Percentiles rank a stretch among this genome's conserved stretches.
Evolutionary conservation across 345 rosid species (phyloP).

Genomic region (Ricinus communis): DNA sequence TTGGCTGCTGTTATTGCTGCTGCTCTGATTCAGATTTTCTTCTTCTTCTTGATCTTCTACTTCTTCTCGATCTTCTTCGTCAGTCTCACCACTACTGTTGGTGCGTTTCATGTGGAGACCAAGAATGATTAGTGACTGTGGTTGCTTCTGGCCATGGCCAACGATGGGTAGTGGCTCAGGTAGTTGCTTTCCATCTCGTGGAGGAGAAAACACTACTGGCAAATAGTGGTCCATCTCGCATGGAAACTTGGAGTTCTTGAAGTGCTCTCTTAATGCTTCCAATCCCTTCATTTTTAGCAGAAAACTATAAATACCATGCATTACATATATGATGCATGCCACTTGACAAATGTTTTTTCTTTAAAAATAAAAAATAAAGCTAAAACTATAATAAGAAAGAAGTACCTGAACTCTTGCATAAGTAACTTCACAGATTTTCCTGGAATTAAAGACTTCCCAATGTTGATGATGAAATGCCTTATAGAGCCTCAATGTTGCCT

Average conservation of each 20-base stretch:
- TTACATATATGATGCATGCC: too few species aligned
- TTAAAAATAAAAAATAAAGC: background rate
- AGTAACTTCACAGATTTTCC: constrained; percentile 84
- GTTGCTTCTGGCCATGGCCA: constrained; percentile 35
- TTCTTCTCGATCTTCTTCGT: constrained; percentile 7
- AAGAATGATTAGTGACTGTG: background rate
- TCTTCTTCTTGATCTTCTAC: background rate
- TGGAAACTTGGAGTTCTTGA: constrained; percentile 80
- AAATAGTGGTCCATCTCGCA: constrained; percentile 59
- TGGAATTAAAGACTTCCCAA: constrained; percentile 78
- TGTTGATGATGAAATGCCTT: constrained; percentile 73
- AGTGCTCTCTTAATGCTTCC: constrained; percentile 77
- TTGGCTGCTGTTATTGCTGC: constrained; percentile 22
- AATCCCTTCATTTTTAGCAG: constrained; percentile 51
- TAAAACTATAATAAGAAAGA: background rate
- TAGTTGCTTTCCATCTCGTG: constrained; percentile 66
- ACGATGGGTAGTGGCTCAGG: constrained; percentile 54
- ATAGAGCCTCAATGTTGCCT: constrained; percentile 72
- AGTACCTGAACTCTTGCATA: constrained; percentile 88
- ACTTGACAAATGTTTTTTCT: too few species aligned
- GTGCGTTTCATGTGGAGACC: background rate
- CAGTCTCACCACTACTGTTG: constrained; percentile 1
- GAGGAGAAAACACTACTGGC: constrained; percentile 84
- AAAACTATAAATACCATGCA: too few species aligned
- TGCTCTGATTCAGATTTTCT: background rate